Evolutionary conservation across 257 asterid genomes (phyloP), one percentile per base, ranked within the genome.

Genomic region (Nicotiana tomentosiformis): DNA sequence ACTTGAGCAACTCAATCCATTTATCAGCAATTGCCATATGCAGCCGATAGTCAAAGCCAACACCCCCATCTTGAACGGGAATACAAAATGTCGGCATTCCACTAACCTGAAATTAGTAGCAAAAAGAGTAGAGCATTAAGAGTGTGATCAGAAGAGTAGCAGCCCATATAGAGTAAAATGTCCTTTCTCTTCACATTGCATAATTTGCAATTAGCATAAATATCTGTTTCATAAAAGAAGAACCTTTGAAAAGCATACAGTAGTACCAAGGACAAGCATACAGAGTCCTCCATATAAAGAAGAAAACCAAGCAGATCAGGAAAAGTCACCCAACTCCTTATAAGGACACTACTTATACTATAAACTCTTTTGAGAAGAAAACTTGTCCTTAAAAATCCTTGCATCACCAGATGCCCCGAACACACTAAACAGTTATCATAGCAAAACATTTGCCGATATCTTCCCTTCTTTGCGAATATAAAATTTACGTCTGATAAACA

Each of bases 11-110:
- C 85, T 94, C 97, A 82, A 96, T 93, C 99, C 99, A 96, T 87
- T 96, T 94, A 89, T 96, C 99, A 56, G 99, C 98, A 88, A 96
- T 85, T 80, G 99, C 99, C 99, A 96, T 96, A 78, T 96, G 99
- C 78, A 96, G 92, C 80, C 99, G 98, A 87, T 93, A 96, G 87
- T 96, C 98, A 87, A 96, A 96, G 72, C 99, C 98, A 85, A 94
- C 87, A 77, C 99, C 99, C 5, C 99, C 99, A 89, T 94, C 99
- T 89, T 88, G 87, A 86, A 94, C 91, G 77, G 99, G 92, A 85
- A 94, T 84, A 84, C 98, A 91, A 86, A 94, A 93, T 17, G 98
- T 66, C 37, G 99, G 99, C 99, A 96, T 96, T 87, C 99, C 99
- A 83, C 98, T 94, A 58, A 96, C 99, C 99, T 96, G 96, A 85